Conservation (phyloP, 2,329 filamentous ascomycete genomes). For the Calonectria multiphialidica region DNA sequence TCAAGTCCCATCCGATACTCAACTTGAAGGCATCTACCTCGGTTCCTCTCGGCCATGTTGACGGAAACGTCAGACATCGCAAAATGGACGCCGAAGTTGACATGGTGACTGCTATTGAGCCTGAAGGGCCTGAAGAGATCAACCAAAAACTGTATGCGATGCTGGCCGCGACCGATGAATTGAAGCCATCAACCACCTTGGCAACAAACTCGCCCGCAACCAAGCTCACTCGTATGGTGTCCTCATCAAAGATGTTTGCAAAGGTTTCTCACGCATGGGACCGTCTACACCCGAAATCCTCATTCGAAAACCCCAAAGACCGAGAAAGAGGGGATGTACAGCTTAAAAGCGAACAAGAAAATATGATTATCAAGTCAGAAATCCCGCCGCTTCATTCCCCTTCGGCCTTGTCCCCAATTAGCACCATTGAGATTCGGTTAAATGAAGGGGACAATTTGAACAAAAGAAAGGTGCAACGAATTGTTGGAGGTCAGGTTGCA, state of each 20-base stretch:
- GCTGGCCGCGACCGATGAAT: conserved; percentile 50
- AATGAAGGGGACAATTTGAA: conserved; percentile 52
- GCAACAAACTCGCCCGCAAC: conserved; percentile 26
- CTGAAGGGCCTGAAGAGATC: conserved; percentile 41
- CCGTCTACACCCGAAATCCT: conserved; percentile 45
- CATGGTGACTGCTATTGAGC: not conserved
- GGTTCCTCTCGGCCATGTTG: conserved; percentile 22
- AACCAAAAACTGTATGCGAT: conserved; percentile 51
- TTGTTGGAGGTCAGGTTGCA: conserved; percentile 44
- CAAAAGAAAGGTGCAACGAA: conserved; percentile 50
- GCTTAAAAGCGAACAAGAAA: not conserved
- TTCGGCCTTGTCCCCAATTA: conserved; percentile 39
- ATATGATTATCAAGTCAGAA: conserved; percentile 19
- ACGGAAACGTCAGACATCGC: conserved; percentile 28
- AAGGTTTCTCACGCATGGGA: conserved; percentile 51
- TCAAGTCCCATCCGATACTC: conserved; percentile 35
- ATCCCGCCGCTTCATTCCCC: conserved; percentile 11
- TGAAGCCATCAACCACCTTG: conserved; percentile 46
- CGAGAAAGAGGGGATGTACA: not conserved
- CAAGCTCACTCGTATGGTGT: conserved; percentile 45
- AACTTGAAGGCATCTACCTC: conserved; percentile 20
- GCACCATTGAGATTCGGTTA: conserved; percentile 46
- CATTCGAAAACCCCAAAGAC: conserved; percentile 33
- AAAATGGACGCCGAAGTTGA: not conserved
- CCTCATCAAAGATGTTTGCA: conserved; percentile 46